A percentile compares a stretch with the other conserved stretches of the same genome.
Evolutionary conservation across 768 basidiomycete genomes (phyloP).

Genomic region (Lenzites betulinus): DNA sequence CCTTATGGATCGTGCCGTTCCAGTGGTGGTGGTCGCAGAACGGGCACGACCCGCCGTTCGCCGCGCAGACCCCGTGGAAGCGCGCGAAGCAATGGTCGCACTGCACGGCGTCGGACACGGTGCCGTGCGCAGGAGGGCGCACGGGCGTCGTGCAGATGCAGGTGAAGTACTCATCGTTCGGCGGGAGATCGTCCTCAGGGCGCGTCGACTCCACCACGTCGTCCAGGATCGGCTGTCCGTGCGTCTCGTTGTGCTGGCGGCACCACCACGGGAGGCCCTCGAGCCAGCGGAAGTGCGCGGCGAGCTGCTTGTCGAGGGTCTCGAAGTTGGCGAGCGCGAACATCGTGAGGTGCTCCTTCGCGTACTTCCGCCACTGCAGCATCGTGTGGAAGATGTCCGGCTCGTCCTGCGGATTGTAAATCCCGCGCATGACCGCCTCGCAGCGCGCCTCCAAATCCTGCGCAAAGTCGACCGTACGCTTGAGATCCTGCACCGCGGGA

Average conservation of each 20-base stretch:
- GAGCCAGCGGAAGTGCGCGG: constrained; percentile 69
- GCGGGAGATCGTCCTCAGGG: constrained; percentile 78
- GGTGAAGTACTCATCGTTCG: constrained; percentile 79
- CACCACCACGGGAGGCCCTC: constrained; percentile 81
- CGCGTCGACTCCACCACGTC: constrained; percentile 77
- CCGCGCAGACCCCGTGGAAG: constrained; percentile 84
- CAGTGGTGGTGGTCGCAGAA: constrained; percentile 92
- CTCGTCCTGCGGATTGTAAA: constrained; percentile 54
- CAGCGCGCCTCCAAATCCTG: constrained; percentile 74
- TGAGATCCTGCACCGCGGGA: constrained; percentile 61
- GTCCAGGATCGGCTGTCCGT: constrained; percentile 64
- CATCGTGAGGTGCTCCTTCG: constrained; percentile 68
- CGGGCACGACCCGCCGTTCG: constrained; percentile 87
- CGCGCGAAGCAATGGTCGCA: constrained; percentile 88
- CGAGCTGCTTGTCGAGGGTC: constrained; percentile 67
- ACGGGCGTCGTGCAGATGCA: constrained; percentile 82
- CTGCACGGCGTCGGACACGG: constrained; percentile 81
- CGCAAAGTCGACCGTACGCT: constrained; percentile 74
- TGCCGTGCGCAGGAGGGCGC: constrained; percentile 74
- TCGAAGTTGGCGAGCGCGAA: constrained; percentile 76
- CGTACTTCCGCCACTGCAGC: constrained; percentile 72
- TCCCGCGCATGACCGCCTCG: constrained; percentile 69
- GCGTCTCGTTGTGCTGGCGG: constrained; percentile 60
- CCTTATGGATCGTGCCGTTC: constrained; percentile 83
- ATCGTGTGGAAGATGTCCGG: constrained; percentile 74